Percentiles rank a stretch among this genome's conserved stretches.
These are phyloP conservation scores for Neoboletus magnificus DNA, from an alignment of 768 basidiomycete species.

Conservation along the genomic window DNA sequence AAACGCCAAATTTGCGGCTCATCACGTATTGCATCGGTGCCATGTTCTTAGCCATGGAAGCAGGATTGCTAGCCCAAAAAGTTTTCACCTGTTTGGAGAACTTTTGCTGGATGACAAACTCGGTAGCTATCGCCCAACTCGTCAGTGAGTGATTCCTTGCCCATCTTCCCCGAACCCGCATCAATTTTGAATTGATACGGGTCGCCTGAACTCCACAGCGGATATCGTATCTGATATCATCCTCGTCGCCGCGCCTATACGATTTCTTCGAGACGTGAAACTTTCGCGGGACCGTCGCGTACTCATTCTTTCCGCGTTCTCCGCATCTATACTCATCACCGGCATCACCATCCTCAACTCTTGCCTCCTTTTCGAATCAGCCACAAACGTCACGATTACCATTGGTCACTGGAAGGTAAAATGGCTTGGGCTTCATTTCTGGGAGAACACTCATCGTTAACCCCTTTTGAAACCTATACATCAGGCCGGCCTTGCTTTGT, in stretches of 20 bases:
- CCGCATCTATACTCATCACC: slow-evolving; percentile 21
- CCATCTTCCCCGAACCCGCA: not conserved
- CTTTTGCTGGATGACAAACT: not conserved
- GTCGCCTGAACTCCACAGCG: slow-evolving; percentile 9
- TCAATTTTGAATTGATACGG: not conserved
- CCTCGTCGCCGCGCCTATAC: slow-evolving; percentile 15
- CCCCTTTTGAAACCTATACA: not conserved
- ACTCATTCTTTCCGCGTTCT: slow-evolving; percentile 22
- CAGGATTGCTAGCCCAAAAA: slow-evolving; percentile 19
- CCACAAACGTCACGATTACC: slow-evolving; percentile 1
- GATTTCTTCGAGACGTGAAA: slow-evolving; percentile 14
- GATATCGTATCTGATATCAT: slow-evolving; percentile 21
- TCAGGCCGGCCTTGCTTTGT: slow-evolving; percentile 19
- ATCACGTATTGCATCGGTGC: slow-evolving; percentile 15
- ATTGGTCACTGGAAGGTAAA: slow-evolving; percentile 27
- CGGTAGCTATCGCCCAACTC: slow-evolving; percentile 22
- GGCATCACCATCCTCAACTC: slow-evolving; percentile 24
- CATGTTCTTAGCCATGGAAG: slow-evolving; percentile 15
- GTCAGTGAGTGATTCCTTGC: slow-evolving; percentile 16
- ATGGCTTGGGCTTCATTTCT: not conserved
- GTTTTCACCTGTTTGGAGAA: slow-evolving; percentile 9
- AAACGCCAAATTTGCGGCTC: slow-evolving; percentile 5
- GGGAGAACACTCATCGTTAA: not conserved
- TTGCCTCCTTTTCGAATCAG: slow-evolving; percentile 13
- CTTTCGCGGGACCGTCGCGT: slow-evolving; percentile 17